Conservation (phyloP, 2,329 filamentous ascomycete genomes). For the Diaporthe ampelina region DNA sequence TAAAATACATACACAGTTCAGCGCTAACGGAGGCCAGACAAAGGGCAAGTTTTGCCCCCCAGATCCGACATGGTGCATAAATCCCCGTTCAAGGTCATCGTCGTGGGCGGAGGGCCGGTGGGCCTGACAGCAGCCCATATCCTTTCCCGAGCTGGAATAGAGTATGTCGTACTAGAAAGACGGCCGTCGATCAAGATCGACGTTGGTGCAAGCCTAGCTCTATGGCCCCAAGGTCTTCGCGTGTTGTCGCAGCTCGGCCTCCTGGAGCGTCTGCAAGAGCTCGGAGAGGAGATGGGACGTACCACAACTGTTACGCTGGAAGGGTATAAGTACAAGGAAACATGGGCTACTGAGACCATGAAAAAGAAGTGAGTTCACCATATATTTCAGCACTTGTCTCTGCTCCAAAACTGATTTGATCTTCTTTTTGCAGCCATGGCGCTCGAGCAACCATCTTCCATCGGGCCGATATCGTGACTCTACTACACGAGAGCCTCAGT, state of each 20-base stretch:
- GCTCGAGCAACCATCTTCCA: constrained; percentile 19
- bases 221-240: constrained; percentile 49
- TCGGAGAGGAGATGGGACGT: constrained; percentile 21
- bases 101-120: constrained; percentile 49
- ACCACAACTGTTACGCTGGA: neutral
- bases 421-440: neutral
- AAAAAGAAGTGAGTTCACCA: neutral
- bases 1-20: too few relatives aligned
- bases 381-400: neutral
- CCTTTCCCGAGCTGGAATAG: constrained; percentile 50
- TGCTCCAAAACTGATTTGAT: neutral
- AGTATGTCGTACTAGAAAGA: constrained; percentile 56
- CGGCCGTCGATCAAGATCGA: constrained; percentile 47
- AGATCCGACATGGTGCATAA: too few relatives aligned
- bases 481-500: constrained; percentile 23
- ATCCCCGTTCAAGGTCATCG: constrained; percentile 45
- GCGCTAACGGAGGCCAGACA: too few relatives aligned
- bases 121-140: constrained; percentile 49
- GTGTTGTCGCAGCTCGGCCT: constrained; percentile 53
- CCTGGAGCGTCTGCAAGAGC: constrained; percentile 47
- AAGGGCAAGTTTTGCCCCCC: too few relatives aligned
- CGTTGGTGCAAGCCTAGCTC: constrained; percentile 50
- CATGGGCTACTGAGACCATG: neutral
- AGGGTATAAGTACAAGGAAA: neutral
- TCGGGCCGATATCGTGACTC: constrained; percentile 26